Percentiles rank a stretch among this genome's conserved stretches.
phyloP scores from a whole-genome alignment of 371 early-diverging fungal genomes.

The Conidiobolus incongruus region DNA sequence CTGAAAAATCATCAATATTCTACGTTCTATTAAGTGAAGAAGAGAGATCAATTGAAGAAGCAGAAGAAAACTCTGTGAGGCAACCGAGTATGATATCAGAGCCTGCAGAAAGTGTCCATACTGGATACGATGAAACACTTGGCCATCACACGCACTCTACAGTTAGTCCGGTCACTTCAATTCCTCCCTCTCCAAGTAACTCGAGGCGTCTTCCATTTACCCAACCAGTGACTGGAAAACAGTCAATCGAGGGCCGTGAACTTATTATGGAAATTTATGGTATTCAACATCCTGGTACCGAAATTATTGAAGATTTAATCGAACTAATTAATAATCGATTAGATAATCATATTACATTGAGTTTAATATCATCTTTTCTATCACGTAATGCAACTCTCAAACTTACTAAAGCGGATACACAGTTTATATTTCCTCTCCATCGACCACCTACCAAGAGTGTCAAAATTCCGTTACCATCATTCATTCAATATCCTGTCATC shows the following conservation, averaged over 20 bases:
- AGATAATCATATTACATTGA: slow-evolving; percentile 21
- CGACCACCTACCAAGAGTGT: slow-evolving; percentile 12
- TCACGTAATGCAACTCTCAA: slow-evolving; percentile 37
- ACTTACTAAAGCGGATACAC: slow-evolving; percentile 39
- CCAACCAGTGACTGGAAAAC: background rate
- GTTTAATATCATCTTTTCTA: slow-evolving; percentile 39
- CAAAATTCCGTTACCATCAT: slow-evolving; percentile 19
- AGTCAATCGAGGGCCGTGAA: slow-evolving; percentile 19
- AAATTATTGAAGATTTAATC: slow-evolving; percentile 42
- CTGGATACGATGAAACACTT: background rate
- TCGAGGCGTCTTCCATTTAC: no score
- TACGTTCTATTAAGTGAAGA: slow-evolving; percentile 21
- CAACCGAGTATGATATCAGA: no score
- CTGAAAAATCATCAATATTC: slow-evolving; percentile 22
- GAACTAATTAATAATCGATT: slow-evolving; percentile 33
- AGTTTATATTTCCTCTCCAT: slow-evolving; percentile 31
- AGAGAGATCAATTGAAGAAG: background rate
- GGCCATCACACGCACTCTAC: background rate
- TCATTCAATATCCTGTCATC: slow-evolving; percentile 25
- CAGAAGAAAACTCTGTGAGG: no score
- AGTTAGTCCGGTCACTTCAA: background rate
- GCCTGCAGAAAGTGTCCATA: background rate
- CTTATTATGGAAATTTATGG: slow-evolving; percentile 51
- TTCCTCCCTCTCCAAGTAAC: slow-evolving; percentile 2
- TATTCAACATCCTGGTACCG: slow-evolving; percentile 30